Conservation (phyloP, 2,329 filamentous ascomycete species). For the Aspergillus arachidicola region DNA sequence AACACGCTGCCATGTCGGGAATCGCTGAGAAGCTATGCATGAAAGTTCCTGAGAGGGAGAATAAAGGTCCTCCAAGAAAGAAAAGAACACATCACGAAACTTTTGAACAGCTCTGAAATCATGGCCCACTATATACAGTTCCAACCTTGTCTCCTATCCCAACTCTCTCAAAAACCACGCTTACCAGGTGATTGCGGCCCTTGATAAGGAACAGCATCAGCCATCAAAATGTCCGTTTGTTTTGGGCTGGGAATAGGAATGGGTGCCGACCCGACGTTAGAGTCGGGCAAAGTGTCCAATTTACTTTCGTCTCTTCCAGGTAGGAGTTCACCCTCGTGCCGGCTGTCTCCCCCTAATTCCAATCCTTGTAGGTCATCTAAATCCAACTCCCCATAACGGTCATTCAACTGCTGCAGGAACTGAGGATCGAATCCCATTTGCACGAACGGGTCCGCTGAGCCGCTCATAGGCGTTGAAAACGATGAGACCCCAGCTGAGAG, state of each 20-base stretch:
- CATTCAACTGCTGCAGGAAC: slow-evolving; percentile 40
- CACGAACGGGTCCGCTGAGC: slow-evolving; percentile 35
- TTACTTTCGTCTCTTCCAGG: slow-evolving; percentile 4
- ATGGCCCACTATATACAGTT: not conserved
- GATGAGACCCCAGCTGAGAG: slow-evolving; percentile 33
- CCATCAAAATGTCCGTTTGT: slow-evolving; percentile 14
- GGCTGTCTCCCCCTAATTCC: slow-evolving; percentile 22
- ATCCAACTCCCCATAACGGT: slow-evolving; percentile 37
- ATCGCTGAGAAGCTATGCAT: not conserved
- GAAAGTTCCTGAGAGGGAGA: too few relatives aligned
- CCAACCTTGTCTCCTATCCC: not conserved
- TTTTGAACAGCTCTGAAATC: not conserved
- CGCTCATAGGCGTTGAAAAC: slow-evolving; percentile 34
- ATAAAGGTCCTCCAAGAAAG: not conserved
- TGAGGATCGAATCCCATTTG: slow-evolving; percentile 44
- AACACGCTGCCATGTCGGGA: not conserved
- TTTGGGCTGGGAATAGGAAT: slow-evolving; percentile 26
- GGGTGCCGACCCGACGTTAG: slow-evolving; percentile 17
- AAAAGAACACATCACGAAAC: not conserved
- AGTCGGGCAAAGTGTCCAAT: slow-evolving; percentile 3
- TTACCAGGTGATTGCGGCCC: slow-evolving; percentile 5
- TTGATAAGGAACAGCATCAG: slow-evolving; percentile 11
- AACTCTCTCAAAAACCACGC: not conserved
- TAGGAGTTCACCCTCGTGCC: slow-evolving; percentile 12
- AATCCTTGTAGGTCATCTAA: slow-evolving; percentile 33